These are phyloP conservation scores for Penicillium paneum DNA, from an alignment of 2,329 filamentous ascomycete species.

Conservation along the genomic window DNA sequence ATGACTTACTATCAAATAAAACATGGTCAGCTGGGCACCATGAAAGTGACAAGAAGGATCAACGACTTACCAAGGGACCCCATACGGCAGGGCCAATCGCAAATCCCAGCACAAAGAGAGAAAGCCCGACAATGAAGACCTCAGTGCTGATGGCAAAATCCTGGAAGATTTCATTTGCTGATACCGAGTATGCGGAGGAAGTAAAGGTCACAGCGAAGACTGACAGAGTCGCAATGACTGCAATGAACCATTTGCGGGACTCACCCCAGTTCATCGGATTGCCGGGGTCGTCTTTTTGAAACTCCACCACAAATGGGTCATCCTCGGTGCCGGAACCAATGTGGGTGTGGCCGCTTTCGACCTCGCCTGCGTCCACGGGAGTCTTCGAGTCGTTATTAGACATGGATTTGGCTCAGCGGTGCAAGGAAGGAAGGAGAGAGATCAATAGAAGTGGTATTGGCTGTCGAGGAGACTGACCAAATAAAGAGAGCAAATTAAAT, in stretches of 20 bases:
- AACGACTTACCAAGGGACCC: constrained; percentile 42
- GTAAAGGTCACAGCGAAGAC: constrained; percentile 27
- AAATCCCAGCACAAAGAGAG: constrained; percentile 41
- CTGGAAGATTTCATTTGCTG: constrained; percentile 26
- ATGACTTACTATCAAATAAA: background rate
- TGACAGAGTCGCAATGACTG: constrained; percentile 31
- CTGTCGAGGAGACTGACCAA: no score
- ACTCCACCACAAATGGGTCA: constrained; percentile 8
- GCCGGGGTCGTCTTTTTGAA: constrained; percentile 2
- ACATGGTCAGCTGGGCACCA: background rate
- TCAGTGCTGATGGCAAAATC: constrained; percentile 31
- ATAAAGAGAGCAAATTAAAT: background rate
- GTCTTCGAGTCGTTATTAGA: background rate
- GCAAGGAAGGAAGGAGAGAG: no score
- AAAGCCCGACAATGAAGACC: constrained; percentile 34
- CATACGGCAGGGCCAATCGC: constrained; percentile 41
- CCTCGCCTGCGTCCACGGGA: constrained; percentile 1
- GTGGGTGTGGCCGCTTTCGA: constrained; percentile 2
- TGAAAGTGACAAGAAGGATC: background rate
- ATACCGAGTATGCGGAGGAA: constrained; percentile 31
- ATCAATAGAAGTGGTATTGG: no score
- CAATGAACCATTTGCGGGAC: constrained; percentile 30
- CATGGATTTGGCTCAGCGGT: background rate
- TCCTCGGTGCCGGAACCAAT: constrained; percentile 10
- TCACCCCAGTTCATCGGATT: constrained; percentile 11